A percentile compares a stretch with the other conserved stretches of the same genome.
Evolutionary conservation across 106 monocot genomes (phyloP).

Genomic region (Narthecium ossifragum): DNA sequence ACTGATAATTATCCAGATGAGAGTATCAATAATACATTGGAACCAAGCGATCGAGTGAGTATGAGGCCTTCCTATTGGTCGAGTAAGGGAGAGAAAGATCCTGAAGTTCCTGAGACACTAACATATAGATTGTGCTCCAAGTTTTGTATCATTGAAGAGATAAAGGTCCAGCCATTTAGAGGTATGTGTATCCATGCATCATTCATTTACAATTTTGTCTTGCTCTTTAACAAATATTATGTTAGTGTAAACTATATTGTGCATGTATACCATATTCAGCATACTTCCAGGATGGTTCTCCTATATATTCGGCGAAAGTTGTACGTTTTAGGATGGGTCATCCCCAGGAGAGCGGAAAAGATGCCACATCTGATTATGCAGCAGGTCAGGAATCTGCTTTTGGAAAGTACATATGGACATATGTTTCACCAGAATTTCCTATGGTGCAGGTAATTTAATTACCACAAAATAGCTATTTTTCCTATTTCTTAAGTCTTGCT

Average conservation of each 20-base stretch:
- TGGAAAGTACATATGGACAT: constrained; percentile 56
- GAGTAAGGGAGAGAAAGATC: constrained; percentile 60
- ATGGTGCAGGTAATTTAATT: constrained; percentile 84
- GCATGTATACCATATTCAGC: constrained; percentile 44
- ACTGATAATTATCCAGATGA: constrained; percentile 88
- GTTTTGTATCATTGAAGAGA: constrained; percentile 61
- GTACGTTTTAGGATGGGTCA: constrained; percentile 73
- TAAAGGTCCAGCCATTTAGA: constrained; percentile 73
- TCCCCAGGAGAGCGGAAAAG: background rate
- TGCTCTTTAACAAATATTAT: no score
- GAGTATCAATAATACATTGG: constrained; percentile 67
- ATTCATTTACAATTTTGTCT: background rate
- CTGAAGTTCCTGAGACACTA: constrained; percentile 55
- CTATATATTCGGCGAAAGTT: constrained; percentile 65
- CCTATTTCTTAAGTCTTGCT: no score
- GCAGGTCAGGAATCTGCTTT: constrained; percentile 4
- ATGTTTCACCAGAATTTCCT: constrained; percentile 71
- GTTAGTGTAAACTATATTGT: no score
- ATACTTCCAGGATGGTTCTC: constrained; percentile 48
- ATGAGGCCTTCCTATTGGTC: constrained; percentile 85
- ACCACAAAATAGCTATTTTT: no score
- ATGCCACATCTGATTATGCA: background rate
- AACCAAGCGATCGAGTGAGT: constrained; percentile 28
- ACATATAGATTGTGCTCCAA: constrained; percentile 51
- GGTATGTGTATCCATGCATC: constrained; percentile 30